Evolutionary conservation across 2,329 filamentous ascomycete species (phyloP).

Genomic region (Sodiomyces alkalinus): DNA sequence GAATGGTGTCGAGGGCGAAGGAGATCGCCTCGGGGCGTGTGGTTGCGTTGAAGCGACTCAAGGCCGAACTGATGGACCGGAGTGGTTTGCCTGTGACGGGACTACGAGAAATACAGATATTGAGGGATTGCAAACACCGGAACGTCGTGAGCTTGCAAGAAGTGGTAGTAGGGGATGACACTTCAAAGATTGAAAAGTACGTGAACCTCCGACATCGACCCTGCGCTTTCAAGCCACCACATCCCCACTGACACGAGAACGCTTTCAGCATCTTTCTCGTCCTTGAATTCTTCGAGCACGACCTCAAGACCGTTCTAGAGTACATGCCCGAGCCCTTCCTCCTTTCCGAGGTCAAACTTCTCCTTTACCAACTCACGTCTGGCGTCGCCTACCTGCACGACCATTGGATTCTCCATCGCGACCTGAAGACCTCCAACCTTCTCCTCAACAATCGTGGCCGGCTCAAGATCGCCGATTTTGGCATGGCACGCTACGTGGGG

Average conservation of each 20-base stretch:
- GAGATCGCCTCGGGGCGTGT: conserved; percentile 61
- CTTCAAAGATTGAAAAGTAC: conserved; percentile 36
- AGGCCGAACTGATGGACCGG: conserved; percentile 65
- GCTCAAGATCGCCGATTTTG: conserved; percentile 94
- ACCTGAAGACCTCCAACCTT: conserved; percentile 87
- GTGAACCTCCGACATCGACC: too few relatives aligned
- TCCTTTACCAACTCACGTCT: conserved; percentile 67
- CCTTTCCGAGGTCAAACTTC: conserved; percentile 80
- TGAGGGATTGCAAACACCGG: conserved; percentile 63
- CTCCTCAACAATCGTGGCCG: conserved; percentile 89
- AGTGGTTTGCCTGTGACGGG: conserved; percentile 80
- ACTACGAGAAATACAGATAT: conserved; percentile 80
- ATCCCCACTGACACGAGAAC: too few relatives aligned
- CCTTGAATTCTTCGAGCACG: conserved; percentile 95
- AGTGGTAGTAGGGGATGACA: conserved; percentile 61
- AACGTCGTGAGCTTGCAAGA: conserved; percentile 76
- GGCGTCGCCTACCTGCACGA: conserved; percentile 77
- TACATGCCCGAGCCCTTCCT: conserved; percentile 92
- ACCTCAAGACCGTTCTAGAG: conserved; percentile 82
- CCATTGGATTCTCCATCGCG: conserved; percentile 83
- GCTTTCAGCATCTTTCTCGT: conserved; percentile 85
- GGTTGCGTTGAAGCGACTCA: conserved; percentile 86
- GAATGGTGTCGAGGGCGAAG: conserved; percentile 76
- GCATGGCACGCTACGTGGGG: conserved; percentile 85
- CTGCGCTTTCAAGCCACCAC: conserved; percentile 11